Percentiles rank a stretch among this genome's conserved stretches.
Conservation (phyloP, 2,329 filamentous ascomycete species). For the Fusarium sp. region DNA sequence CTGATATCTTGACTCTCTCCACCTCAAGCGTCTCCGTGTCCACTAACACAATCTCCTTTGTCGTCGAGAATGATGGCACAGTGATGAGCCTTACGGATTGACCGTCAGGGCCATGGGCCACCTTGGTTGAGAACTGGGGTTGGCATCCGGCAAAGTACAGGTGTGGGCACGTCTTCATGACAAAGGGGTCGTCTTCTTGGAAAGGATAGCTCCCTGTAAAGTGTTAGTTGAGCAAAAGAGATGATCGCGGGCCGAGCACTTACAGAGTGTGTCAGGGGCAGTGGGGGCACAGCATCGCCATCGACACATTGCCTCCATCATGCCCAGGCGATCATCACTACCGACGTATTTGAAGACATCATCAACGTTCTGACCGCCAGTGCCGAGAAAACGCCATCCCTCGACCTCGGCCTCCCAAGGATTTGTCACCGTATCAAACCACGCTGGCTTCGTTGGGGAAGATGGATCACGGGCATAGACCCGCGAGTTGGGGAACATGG, state of each 20-base stretch:
- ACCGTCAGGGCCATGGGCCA: constrained; percentile 74
- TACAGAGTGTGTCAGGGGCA: constrained; percentile 94
- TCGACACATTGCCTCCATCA: constrained; percentile 94
- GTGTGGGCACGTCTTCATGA: constrained; percentile 87
- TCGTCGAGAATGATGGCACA: constrained; percentile 83
- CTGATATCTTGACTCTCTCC: constrained; percentile 72
- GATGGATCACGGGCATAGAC: constrained; percentile 69
- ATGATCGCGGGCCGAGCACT: constrained; percentile 50
- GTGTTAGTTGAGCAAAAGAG: constrained; percentile 23
- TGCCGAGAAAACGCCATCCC: constrained; percentile 88
- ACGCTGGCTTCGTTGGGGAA: constrained; percentile 65
- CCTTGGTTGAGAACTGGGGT: constrained; percentile 77
- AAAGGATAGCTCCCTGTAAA: constrained; percentile 90
- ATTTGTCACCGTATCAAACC: constrained; percentile 92
- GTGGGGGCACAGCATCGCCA: constrained; percentile 95
- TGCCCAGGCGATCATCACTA: constrained; percentile 79
- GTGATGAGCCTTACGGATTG: constrained; percentile 83
- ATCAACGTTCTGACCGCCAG: constrained; percentile 91
- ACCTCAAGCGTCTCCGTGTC: constrained; percentile 88
- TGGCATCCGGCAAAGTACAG: constrained; percentile 92
- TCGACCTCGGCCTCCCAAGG: constrained; percentile 93
- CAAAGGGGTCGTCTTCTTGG: constrained; percentile 91
- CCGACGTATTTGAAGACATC: constrained; percentile 94
- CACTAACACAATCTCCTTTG: constrained; percentile 83
- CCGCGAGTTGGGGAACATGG: constrained; percentile 85